Evolutionary conservation across 2,329 filamentous ascomycete species (phyloP), one percentile per base, ranked within the genome.

Genomic region (Cladosporium sp.): DNA sequence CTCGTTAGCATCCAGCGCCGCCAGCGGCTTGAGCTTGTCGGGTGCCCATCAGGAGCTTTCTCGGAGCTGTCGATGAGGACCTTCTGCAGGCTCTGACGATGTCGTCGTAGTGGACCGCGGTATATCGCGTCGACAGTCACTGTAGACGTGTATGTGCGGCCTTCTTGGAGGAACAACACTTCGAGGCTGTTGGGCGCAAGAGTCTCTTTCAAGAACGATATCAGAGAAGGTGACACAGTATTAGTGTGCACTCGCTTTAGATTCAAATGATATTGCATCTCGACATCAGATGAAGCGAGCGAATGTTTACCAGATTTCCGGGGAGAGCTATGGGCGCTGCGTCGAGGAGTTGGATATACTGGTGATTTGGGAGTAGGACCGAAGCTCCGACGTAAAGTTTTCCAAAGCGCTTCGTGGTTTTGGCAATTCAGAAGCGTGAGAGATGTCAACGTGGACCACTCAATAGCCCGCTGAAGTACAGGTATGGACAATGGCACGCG

Each of bases 121-220:
- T 89, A 91, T 61, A 94, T 88, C 17, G 83, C 77, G 35, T 90
- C 85, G 56, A 92, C 81, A 3, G 82, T 79, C 1, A 92, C 86
- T 7, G 75, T 74, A 1, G 83, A 81, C n/a, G 77, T 70, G 70
- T 81, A 78, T 20, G 72, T 69, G 58, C 80, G 71, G 64, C 81
- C 68, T 76, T 92, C 88, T 70, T 92, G 89, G 49, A 94, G 73
- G 68, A 91, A 91, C 9, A 94, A 77, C 8, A 85, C 85, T 71
- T 94, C 88, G n/a, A 94, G 77, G 25, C 84, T 88, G 70, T 94
- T 90, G 1, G 90, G 90, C 19, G 86, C 86, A 36, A 94, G 77
- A 0, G 88, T 87, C 60, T 92, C 88, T 65, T 87, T 89, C 61
- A 94, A 78, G 67, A 94, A 93, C 1, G 80, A 78, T 55, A 94